Evolutionary conservation across 345 rosid species (phyloP).

Genomic region (Balakata baccata): DNA sequence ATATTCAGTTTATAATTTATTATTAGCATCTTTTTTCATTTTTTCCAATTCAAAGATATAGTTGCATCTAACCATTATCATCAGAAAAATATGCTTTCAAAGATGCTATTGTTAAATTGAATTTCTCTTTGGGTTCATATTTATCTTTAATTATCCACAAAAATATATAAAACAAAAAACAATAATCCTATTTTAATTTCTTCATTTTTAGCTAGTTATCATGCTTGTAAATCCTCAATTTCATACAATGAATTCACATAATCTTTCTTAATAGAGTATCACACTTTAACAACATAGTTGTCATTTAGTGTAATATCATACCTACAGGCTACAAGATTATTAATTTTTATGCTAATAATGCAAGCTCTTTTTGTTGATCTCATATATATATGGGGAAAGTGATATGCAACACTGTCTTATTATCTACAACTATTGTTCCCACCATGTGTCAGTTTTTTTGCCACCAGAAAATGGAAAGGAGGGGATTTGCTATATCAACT

Average conservation of each 20-base stretch:
- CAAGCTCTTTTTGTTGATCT: neutral
- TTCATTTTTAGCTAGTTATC: neutral
- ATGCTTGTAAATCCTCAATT: neutral
- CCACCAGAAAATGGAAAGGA: slow-evolving; percentile 15
- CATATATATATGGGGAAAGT: too few species aligned
- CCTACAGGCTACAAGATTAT: neutral
- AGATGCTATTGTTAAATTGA: slow-evolving; percentile 4
- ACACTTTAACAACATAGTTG: neutral
- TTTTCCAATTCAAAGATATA: slow-evolving; percentile 12
- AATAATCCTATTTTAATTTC: too few species aligned
- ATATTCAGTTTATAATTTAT: neutral
- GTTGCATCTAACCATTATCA: slow-evolving; percentile 10
- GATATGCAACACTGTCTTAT: too few species aligned
- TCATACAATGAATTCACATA: neutral
- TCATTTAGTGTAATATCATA: neutral
- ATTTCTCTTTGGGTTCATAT: neutral
- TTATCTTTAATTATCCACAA: neutral
- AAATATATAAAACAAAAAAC: too few species aligned
- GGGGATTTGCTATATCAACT: slow-evolving; percentile 21
- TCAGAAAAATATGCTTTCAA: slow-evolving; percentile 8
- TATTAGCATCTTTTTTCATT: neutral
- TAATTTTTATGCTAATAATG: neutral
- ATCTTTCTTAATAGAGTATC: neutral
- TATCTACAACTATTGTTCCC: neutral
- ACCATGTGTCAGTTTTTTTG: neutral